Evolutionary conservation across 257 asterid genomes (phyloP), one percentile per base, ranked within the genome.

Genomic region (Verbena officinalis): DNA sequence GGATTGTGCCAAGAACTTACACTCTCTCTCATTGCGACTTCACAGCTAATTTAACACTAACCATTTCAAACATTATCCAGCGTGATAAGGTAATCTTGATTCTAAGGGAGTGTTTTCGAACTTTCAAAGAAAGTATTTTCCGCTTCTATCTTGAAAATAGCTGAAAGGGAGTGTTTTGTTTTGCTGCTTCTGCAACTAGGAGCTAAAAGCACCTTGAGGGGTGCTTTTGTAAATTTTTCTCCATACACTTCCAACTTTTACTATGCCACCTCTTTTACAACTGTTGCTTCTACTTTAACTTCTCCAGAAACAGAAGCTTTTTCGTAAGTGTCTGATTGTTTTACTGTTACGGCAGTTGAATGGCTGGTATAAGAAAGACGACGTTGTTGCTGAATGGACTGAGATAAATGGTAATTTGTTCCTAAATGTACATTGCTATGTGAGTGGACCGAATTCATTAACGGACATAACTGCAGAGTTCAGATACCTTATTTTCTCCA

Each of bases 351-450:
- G 71, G 74, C 83, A 92, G 98, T 71, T 92, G 77, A 82, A 82
- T 19, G 97, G 97, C 10, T 89, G 98, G 97, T 89, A 92, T 9
- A 77, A 75, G 31, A 89, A 83, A 64, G 98, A 92, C 46, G 98
- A 87, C 54, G 98, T 92, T 59, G 90, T 92, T 53, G 96, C 98
- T 20, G 96, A 92, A 56, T 92, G 97, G 98, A 89, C 91, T 42
- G 72, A 84, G 20, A 91, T 78, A 39, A 87, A 83, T 27, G 95
- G 95, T 2, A 82, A 70, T 60, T 43, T 85, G 75, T 89, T 80
- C 83, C 81, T 92, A 19, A 91, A 89, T 61, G 86, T 92, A 68
- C 98, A 92, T 70, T 89, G 98, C 69, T 85, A 80, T 44, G 97
- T 89, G 52, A 89, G 94, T 7, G 97, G 97, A 59, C 90, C 89